Conservation (phyloP, 2,329 filamentous ascomycete genomes). For the Raffaelea ambrosiae region DNA sequence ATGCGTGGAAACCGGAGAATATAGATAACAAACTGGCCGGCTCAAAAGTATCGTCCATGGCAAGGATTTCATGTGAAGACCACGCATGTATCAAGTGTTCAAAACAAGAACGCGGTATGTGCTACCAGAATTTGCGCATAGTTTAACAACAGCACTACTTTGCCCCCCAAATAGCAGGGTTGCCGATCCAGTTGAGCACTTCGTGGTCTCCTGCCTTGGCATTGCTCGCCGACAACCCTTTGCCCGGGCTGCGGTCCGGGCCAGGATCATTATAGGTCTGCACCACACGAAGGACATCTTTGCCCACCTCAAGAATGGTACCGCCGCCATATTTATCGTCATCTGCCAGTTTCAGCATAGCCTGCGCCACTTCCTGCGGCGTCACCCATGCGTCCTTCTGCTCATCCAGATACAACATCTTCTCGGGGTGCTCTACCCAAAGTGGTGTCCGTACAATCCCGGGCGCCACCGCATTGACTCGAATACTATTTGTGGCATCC, state of each 20-base stretch:
- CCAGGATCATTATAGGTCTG: background rate
- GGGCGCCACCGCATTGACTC: constrained; percentile 35
- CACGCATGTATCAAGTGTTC: too few relatives aligned
- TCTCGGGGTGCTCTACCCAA: constrained; percentile 36
- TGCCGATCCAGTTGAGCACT: background rate
- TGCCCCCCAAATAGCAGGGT: background rate
- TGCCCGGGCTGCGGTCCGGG: background rate
- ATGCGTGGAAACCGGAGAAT: too few relatives aligned
- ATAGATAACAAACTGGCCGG: too few relatives aligned
- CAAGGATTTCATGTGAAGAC: too few relatives aligned
- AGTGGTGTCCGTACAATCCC: constrained; percentile 35
- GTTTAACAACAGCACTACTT: too few relatives aligned
- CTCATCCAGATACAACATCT: constrained; percentile 20
- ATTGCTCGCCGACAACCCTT: background rate
- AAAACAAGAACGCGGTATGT: too few relatives aligned
- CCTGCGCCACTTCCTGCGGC: constrained; percentile 31
- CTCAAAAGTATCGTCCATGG: too few relatives aligned
- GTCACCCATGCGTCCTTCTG: constrained; percentile 30
- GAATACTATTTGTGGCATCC: constrained; percentile 24
- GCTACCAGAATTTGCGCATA: too few relatives aligned
- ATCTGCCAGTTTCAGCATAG: constrained; percentile 32
- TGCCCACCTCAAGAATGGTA: constrained; percentile 29
- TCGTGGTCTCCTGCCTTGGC: background rate
- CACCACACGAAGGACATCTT: background rate
- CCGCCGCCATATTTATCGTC: constrained; percentile 25